A percentile compares a stretch with the other conserved stretches of the same genome.
Evolutionary conservation across 2,329 filamentous ascomycete species (phyloP).

Genomic region (Hypoxylon sp.): DNA sequence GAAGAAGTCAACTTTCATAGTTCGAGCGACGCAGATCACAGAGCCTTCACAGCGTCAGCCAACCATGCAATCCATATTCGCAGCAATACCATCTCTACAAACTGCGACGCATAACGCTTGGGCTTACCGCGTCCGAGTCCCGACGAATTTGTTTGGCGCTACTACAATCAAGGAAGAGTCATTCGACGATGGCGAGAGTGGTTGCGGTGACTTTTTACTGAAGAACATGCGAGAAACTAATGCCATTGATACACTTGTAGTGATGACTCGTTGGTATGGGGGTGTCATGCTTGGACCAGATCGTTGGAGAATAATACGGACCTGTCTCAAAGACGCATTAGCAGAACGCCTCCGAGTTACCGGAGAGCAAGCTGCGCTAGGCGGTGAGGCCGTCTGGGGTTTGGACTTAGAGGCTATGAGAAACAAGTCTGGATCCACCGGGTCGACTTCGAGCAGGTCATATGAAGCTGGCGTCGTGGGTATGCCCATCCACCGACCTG

Average conservation of each 20-base stretch:
- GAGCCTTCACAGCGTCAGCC: constrained; percentile 57
- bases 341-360: constrained; percentile 63
- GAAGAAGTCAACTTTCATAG: constrained; percentile 70
- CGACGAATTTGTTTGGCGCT: constrained; percentile 53
- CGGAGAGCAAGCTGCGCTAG: constrained; percentile 57
- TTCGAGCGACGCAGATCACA: constrained; percentile 61
- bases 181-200: constrained; percentile 73
- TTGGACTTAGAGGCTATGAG: constrained; percentile 67
- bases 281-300: constrained; percentile 72
- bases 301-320: constrained; percentile 72
- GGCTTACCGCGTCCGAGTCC: constrained; percentile 60
- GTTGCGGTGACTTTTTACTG: constrained; percentile 69
- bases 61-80: constrained; percentile 63
- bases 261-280: constrained; percentile 73
- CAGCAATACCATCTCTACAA: constrained; percentile 63
- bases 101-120: constrained; percentile 71
- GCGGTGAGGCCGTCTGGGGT: constrained; percentile 71
- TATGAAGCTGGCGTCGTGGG: constrained; percentile 58
- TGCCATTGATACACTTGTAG: constrained; percentile 66
- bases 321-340: constrained; percentile 67
- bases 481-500: constrained; percentile 80
- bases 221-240: constrained; percentile 65
- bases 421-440: constrained; percentile 53
- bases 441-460: constrained; percentile 47
- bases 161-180: constrained; percentile 62